Evolutionary conservation across 148 eudicot species (phyloP).

Genomic region (Fagopyrum tataricum): DNA sequence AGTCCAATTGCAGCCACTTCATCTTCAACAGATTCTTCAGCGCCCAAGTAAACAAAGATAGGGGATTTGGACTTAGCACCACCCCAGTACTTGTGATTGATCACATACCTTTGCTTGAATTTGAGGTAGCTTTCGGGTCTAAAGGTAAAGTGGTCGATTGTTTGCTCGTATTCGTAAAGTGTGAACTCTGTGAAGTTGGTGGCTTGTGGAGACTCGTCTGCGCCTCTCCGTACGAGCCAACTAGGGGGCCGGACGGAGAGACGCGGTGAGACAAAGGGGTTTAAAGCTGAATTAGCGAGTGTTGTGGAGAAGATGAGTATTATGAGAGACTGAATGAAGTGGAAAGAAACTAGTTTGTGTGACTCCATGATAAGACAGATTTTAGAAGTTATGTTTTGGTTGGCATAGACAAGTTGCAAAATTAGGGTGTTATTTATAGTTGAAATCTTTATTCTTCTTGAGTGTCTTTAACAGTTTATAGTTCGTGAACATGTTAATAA

Average conservation of each 20-base stretch:
- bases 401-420: background rate
- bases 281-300: background rate
- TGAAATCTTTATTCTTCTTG: background rate
- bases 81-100: conserved; percentile 53
- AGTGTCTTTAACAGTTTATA: background rate
- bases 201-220: background rate
- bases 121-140: conserved; percentile 27
- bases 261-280: background rate
- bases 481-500: background rate
- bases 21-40: conserved; percentile 78
- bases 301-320: background rate
- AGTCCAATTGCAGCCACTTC: conserved; percentile 62
- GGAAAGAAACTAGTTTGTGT: background rate
- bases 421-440: background rate
- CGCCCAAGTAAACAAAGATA: conserved; percentile 78
- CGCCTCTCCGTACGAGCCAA: background rate
- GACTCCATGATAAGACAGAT: background rate
- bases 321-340: background rate
- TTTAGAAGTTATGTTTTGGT: background rate
- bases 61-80: conserved; percentile 48
- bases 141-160: conserved; percentile 70
- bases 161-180: conserved; percentile 29
- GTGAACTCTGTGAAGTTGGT: background rate
- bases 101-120: conserved; percentile 54
- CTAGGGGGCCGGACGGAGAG: background rate